These are phyloP conservation scores for Apiospora phragmitis DNA, from an alignment of 2,329 filamentous ascomycete species.

Conservation along the genomic window DNA sequence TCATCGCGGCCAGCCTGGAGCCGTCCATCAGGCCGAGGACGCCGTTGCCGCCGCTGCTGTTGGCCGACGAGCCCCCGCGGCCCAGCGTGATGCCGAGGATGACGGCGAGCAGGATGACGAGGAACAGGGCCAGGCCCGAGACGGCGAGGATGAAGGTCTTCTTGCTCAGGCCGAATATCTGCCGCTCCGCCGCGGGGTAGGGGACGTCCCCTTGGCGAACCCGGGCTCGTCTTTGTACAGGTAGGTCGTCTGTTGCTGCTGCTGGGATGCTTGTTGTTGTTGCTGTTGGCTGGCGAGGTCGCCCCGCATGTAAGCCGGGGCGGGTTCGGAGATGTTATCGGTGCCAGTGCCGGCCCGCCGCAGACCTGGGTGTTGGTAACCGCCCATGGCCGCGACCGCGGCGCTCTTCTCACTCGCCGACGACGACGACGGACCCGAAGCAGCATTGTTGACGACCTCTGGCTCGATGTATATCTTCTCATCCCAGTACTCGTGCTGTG, in stretches of 20 bases:
- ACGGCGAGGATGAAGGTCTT: slow-evolving; percentile 7
- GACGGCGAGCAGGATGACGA: neutral
- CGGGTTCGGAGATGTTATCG: neutral
- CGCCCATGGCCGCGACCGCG: neutral
- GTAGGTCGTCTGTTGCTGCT: neutral
- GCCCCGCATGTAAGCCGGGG: slow-evolving; percentile 5
- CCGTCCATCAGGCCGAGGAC: slow-evolving; percentile 5
- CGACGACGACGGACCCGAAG: neutral
- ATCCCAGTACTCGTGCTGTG: slow-evolving; percentile 9
- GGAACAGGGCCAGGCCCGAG: neutral
- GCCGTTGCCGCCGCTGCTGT: neutral
- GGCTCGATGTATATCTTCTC: slow-evolving; percentile 7
- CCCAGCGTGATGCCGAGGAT: slow-evolving; percentile 8
- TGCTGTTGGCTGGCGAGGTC: neutral
- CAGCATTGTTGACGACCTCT: neutral
- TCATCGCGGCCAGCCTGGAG: slow-evolving; percentile 15
- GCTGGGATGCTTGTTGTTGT: neutral
- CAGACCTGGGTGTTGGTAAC: neutral
- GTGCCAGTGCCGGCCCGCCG: neutral
- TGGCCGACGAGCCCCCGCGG: neutral
- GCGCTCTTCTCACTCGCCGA: neutral
- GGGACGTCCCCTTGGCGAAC: neutral
- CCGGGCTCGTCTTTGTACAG: neutral
- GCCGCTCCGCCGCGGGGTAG: neutral
- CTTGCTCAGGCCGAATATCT: neutral